Conservation (phyloP, 2,329 filamentous ascomycete species). For the Verticillium albo-atrum region DNA sequence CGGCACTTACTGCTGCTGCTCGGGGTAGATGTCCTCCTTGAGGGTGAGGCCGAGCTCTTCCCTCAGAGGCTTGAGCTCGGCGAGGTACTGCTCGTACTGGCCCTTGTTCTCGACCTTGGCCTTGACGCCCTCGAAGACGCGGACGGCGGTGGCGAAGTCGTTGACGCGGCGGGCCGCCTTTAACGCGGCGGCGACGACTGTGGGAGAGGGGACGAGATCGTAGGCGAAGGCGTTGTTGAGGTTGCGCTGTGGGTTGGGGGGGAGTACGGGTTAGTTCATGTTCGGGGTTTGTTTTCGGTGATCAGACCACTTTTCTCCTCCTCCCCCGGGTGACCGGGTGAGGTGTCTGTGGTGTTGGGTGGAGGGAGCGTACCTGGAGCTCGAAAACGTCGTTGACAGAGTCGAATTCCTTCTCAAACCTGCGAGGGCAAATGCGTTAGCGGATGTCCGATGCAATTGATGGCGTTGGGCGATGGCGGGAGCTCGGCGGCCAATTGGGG, state of each 20-base stretch:
- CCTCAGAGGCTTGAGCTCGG: conserved; percentile 86
- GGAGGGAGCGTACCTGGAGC: conserved; percentile 70
- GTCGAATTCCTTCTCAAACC: conserved; percentile 99
- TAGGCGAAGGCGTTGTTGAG: conserved; percentile 99
- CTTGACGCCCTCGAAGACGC: conserved; percentile 98
- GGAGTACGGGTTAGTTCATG: conserved; percentile 5
- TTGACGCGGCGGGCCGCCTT: conserved; percentile 94
- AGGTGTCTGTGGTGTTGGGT: conserved; percentile 1
- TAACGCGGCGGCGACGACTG: conserved; percentile 86
- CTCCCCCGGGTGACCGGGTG: background rate
- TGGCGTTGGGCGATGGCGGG: background rate
- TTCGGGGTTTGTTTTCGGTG: conserved; percentile 6
- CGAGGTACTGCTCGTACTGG: conserved; percentile 95
- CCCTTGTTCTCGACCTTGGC: conserved; percentile 98
- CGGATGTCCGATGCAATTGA: background rate
- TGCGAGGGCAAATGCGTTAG: conserved; percentile 31
- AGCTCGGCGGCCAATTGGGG: background rate
- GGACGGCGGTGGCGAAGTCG: conserved; percentile 96
- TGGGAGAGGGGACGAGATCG: conserved; percentile 94
- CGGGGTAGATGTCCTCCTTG: conserved; percentile 90
- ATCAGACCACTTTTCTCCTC: conserved; percentile 17
- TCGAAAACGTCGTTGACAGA: conserved; percentile 97
- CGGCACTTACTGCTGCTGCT: conserved; percentile 33
- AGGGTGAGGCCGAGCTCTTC: conserved; percentile 89
- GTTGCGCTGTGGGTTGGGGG: conserved; percentile 58